Evolutionary conservation across 805 yeast genomes (phyloP).

Genomic region (Ogataea nonfermentans): DNA sequence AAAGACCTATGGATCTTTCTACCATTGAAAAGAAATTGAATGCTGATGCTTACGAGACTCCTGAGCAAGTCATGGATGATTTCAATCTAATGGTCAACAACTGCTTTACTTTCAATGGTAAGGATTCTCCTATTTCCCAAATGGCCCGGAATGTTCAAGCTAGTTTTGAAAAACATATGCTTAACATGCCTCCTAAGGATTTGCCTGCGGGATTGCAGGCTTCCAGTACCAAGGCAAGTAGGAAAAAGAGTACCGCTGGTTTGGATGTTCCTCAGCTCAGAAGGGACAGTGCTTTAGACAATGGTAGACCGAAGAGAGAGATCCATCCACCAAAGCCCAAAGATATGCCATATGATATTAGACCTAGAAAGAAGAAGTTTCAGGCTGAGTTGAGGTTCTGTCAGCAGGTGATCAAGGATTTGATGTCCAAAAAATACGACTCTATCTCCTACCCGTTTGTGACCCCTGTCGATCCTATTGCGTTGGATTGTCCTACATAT

Average conservation of each 20-base stretch:
- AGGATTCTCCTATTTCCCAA: conserved; percentile 74
- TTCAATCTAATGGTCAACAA: conserved; percentile 82
- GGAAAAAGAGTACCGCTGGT: conserved; percentile 36
- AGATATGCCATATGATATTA: conserved; percentile 85
- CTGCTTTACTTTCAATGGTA: conserved; percentile 84
- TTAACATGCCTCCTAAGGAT: conserved; percentile 79
- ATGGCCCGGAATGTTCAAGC: conserved; percentile 93
- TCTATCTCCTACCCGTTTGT: conserved; percentile 85
- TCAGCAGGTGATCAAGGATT: conserved; percentile 76
- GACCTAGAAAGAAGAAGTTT: conserved; percentile 88
- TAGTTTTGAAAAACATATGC: conserved; percentile 88
- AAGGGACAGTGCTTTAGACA: conserved; percentile 61
- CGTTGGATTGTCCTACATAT: conserved; percentile 88
- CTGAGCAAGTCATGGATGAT: conserved; percentile 69
- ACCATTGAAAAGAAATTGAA: conserved; percentile 82
- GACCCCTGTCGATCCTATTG: conserved; percentile 93
- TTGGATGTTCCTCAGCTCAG: conserved; percentile 63
- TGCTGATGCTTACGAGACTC: conserved; percentile 67
- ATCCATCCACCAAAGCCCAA: conserved; percentile 96
- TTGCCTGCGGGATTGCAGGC: conserved; percentile 28
- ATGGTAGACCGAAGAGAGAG: conserved; percentile 90
- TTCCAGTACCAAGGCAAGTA: conserved; percentile 28
- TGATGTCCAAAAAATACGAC: conserved; percentile 79
- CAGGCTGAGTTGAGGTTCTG: conserved; percentile 89
- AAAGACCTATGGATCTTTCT: conserved; percentile 89